Conservation (phyloP, 805 yeast genomes). For the Candida methanosorbosa region DNA sequence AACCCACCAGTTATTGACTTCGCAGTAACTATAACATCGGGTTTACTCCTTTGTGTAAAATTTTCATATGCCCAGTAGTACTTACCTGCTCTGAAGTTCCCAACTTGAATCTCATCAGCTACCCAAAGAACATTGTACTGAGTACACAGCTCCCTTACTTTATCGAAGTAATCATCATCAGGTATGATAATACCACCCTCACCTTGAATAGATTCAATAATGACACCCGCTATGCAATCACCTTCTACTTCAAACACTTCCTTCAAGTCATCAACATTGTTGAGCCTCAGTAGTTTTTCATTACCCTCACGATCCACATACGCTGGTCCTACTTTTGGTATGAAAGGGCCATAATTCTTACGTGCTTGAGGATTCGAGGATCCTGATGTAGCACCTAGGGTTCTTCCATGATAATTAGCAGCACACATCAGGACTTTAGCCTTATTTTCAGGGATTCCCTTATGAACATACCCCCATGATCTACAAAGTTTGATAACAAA, state of each 20-base stretch:
- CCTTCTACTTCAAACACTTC: slow-evolving; percentile 19
- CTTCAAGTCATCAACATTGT: slow-evolving; percentile 20
- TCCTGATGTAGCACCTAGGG: slow-evolving; percentile 30
- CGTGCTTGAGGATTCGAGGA: slow-evolving; percentile 23
- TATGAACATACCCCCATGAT: slow-evolving; percentile 22
- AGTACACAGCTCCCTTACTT: slow-evolving; percentile 24
- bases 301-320: slow-evolving; percentile 23
- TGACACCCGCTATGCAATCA: slow-evolving; percentile 25
- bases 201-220: slow-evolving; percentile 31
- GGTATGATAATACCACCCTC: slow-evolving; percentile 31
- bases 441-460: slow-evolving; percentile 15
- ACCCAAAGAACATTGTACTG: slow-evolving; percentile 23
- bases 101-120: slow-evolving; percentile 30
- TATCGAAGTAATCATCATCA: slow-evolving; percentile 22
- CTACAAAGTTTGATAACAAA: slow-evolving; percentile 29
- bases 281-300: slow-evolving; percentile 17
- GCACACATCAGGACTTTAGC: slow-evolving; percentile 24
- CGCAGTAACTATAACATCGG: slow-evolving; percentile 19
- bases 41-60: slow-evolving; percentile 12
- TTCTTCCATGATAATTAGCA: slow-evolving; percentile 31
- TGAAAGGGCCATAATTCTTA: slow-evolving; percentile 25
- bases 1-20: slow-evolving; percentile 22
- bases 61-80: slow-evolving; percentile 28
- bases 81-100: slow-evolving; percentile 27
- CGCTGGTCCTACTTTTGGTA: slow-evolving; percentile 19